Conservation (phyloP, 1,139 yeast species). For the Pichia norvegensis region DNA sequence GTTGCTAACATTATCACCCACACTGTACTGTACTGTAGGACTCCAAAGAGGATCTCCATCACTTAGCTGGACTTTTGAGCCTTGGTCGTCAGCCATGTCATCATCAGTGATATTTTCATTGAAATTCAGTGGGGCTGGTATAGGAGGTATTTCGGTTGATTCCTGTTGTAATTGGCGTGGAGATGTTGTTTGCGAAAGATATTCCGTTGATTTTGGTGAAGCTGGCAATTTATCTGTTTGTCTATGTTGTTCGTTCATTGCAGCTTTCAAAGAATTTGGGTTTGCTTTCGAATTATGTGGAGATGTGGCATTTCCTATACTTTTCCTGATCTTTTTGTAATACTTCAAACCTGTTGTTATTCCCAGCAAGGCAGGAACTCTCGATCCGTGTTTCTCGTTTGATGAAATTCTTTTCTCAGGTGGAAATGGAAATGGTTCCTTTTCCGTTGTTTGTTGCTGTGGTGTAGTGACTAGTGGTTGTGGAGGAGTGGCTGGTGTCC, state of each 20-base stretch:
- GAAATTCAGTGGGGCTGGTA: background rate
- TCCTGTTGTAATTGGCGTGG: background rate
- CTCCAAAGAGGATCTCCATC: background rate
- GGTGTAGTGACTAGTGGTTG: background rate
- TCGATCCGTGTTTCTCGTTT: background rate
- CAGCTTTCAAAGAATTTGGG: background rate
- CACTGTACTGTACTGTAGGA: background rate
- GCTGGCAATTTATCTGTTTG: background rate
- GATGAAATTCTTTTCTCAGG: background rate
- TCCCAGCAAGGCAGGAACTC: background rate
- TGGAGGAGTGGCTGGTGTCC: background rate
- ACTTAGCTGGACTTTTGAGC: background rate
- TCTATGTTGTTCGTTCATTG: background rate
- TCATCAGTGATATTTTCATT: background rate
- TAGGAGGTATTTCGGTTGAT: background rate
- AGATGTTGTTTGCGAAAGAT: too few relatives aligned
- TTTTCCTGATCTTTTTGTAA: background rate
- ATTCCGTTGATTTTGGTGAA: background rate
- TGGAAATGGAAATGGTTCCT: background rate
- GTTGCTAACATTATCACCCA: background rate
- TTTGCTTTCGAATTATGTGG: background rate
- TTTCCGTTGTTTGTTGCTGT: background rate
- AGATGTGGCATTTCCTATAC: background rate
- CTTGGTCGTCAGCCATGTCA: background rate
- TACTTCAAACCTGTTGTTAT: background rate